phyloP scores from a whole-genome alignment of 805 yeast species.

The Zygotorulaspora chibaensis region DNA sequence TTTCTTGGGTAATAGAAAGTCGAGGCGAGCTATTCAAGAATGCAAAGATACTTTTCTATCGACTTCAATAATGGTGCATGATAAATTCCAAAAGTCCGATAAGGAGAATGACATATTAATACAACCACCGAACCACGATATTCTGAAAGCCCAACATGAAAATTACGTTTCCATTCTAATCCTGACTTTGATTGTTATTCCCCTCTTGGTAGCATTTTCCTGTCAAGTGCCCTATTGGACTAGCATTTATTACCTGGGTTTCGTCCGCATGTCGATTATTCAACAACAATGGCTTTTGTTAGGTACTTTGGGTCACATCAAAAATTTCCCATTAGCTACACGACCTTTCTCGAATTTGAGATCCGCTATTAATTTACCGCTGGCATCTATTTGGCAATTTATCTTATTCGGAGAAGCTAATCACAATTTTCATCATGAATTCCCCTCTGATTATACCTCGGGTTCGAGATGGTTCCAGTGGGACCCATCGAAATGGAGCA shows the following conservation, averaged over 20 bases:
- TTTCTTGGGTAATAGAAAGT: conserved; percentile 58
- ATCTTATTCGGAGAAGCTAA: conserved; percentile 86
- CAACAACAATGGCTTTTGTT: conserved; percentile 78
- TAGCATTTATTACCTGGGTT: conserved; percentile 63
- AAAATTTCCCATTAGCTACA: conserved; percentile 45
- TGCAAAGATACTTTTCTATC: conserved; percentile 50
- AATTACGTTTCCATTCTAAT: conserved; percentile 57
- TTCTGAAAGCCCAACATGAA: conserved; percentile 65
- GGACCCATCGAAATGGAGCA: conserved; percentile 84
- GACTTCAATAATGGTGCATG: conserved; percentile 18
- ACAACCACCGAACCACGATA: conserved; percentile 56
- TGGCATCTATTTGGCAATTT: conserved; percentile 47
- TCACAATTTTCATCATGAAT: conserved; percentile 93
- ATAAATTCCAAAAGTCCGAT: conserved; percentile 10
- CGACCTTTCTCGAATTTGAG: conserved; percentile 72
- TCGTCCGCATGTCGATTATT: conserved; percentile 61
- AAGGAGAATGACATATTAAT: conserved; percentile 46
- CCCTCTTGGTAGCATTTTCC: conserved; percentile 59
- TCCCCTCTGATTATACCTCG: conserved; percentile 84
- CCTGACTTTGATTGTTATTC: conserved; percentile 53
- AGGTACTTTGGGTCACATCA: conserved; percentile 78
- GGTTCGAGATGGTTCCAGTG: conserved; percentile 67
- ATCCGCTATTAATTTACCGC: conserved; percentile 60
- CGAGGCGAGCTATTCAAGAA: conserved; percentile 38
- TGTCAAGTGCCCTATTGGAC: conserved; percentile 79